Evolutionary conservation across 495 filamentous ascomycete species (phyloP).

Genomic region (Xylaria grammica): DNA sequence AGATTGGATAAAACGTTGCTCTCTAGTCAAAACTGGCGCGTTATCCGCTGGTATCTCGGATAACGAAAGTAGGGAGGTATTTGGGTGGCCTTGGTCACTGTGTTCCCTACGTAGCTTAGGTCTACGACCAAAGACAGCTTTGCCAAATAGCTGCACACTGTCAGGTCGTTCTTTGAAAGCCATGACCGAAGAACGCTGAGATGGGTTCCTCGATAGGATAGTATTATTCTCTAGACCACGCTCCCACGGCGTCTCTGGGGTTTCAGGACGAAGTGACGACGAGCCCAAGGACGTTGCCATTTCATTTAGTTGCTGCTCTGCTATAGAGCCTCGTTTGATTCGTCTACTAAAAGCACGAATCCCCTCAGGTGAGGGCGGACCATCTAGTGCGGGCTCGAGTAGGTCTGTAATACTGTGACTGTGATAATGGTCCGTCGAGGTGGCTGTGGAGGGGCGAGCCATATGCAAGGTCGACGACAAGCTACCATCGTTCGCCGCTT

Average conservation of each 20-base stretch:
- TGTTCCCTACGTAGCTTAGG: conserved; percentile 49
- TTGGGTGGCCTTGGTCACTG: conserved; percentile 45
- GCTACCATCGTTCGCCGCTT: conserved; percentile 15
- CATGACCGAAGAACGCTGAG: conserved; percentile 52
- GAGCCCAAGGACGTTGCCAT: conserved; percentile 54
- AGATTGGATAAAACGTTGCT: conserved; percentile 48
- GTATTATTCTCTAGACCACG: conserved; percentile 43
- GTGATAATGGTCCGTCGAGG: conserved; percentile 28
- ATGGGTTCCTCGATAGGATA: conserved; percentile 55
- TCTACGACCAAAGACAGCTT: conserved; percentile 55
- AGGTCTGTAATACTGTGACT: conserved; percentile 37
- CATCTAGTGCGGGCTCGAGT: conserved; percentile 56
- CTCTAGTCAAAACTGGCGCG: conserved; percentile 32
- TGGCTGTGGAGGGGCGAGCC: conserved; percentile 23
- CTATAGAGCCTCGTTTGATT: conserved; percentile 52
- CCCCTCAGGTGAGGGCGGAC: conserved; percentile 59
- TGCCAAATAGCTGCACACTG: conserved; percentile 60
- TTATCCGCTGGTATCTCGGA: conserved; percentile 38
- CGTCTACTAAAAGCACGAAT: conserved; percentile 57
- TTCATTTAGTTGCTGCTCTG: conserved; percentile 51
- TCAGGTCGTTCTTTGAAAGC: conserved; percentile 55
- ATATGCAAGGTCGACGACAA: conserved; percentile 22
- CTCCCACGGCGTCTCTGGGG: conserved; percentile 52
- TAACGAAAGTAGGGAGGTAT: conserved; percentile 45
- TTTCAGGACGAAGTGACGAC: conserved; percentile 49